Percentiles rank a stretch among this genome's conserved stretches.
These are phyloP conservation scores for Rhodamnia rubescens DNA, from an alignment of 345 rosid species.

Conservation along the genomic window DNA sequence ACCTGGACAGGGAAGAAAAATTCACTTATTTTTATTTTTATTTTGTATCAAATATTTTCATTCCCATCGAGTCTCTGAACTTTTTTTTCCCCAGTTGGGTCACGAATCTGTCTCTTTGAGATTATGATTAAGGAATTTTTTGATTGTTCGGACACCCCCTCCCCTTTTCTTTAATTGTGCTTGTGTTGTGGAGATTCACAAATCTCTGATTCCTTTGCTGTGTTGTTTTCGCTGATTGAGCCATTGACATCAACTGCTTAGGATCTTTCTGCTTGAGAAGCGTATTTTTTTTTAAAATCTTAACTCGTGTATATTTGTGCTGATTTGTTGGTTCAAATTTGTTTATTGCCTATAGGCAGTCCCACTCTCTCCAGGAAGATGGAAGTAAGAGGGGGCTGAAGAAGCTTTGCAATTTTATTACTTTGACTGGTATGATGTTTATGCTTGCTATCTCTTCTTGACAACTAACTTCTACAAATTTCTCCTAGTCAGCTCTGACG, in stretches of 20 bases:
- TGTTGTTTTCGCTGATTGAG: not conserved
- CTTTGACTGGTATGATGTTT: slow-evolving; percentile 33
- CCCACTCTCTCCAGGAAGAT: slow-evolving; percentile 12
- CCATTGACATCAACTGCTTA: not conserved
- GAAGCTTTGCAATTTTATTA: slow-evolving; percentile 18
- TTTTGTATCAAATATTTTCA: not conserved
- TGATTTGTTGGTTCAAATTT: not conserved
- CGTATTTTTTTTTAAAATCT: not conserved
- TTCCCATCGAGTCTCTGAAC: not conserved
- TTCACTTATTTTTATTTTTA: not conserved
- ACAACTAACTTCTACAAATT: not conserved
- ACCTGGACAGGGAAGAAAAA: not conserved
- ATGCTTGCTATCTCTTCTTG: not conserved
- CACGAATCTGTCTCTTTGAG: not conserved
- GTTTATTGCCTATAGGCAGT: not conserved
- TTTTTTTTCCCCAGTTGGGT: not conserved
- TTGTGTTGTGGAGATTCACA: not conserved
- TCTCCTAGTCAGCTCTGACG: not conserved
- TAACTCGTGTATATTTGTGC: not conserved
- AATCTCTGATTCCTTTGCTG: not conserved
- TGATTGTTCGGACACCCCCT: not conserved
- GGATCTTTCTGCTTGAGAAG: not conserved
- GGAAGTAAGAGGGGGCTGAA: slow-evolving; percentile 75
- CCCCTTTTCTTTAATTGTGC: not conserved
- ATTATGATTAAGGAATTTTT: not conserved